Conservation (phyloP, 1,284 basidiomycete species). For the Hymenochaete sp. region DNA sequence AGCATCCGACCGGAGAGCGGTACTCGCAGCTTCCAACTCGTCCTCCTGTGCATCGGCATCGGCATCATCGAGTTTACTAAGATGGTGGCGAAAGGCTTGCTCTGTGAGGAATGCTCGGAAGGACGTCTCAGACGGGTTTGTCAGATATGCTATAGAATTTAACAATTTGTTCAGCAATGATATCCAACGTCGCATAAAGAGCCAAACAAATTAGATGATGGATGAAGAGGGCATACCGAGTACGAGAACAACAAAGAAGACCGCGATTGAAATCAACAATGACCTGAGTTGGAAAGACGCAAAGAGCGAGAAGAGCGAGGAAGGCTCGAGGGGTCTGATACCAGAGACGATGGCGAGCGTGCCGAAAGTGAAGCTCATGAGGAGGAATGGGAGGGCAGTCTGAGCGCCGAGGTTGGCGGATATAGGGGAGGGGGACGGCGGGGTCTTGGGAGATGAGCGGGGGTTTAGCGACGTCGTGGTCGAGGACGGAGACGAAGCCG, state of each 20-base stretch:
- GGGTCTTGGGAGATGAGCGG: slow-evolving; percentile 12
- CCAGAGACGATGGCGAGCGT: slow-evolving; percentile 53
- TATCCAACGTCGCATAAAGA: slow-evolving; percentile 1
- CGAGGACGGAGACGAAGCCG: slow-evolving; percentile 6
- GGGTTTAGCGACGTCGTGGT: too few species aligned
- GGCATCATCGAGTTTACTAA: slow-evolving; percentile 76
- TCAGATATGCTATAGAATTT: slow-evolving; percentile 69
- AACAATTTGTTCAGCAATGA: background rate
- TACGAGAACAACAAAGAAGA: slow-evolving; percentile 58
- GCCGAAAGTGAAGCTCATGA: slow-evolving; percentile 58
- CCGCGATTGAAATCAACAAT: slow-evolving; percentile 56
- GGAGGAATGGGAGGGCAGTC: slow-evolving; percentile 29
- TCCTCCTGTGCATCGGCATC: slow-evolving; percentile 36
- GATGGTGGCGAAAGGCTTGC: slow-evolving; percentile 88
- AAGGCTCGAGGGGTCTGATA: slow-evolving; percentile 41
- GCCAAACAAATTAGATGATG: slow-evolving; percentile 15
- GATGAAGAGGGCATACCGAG: slow-evolving; percentile 45
- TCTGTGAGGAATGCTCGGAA: slow-evolving; percentile 93
- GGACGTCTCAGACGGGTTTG: slow-evolving; percentile 86
- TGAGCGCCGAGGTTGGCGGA: slow-evolving; percentile 5
- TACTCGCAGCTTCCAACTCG: slow-evolving; percentile 25
- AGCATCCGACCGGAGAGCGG: slow-evolving; percentile 4
- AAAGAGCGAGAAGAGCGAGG: slow-evolving; percentile 38
- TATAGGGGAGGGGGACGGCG: too few species aligned
- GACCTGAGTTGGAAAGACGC: slow-evolving; percentile 58